A percentile compares a stretch with the other conserved stretches of the same genome.
phyloP scores from a whole-genome alignment of 306 rosid genomes.

The Trifolium fragiferum region DNA sequence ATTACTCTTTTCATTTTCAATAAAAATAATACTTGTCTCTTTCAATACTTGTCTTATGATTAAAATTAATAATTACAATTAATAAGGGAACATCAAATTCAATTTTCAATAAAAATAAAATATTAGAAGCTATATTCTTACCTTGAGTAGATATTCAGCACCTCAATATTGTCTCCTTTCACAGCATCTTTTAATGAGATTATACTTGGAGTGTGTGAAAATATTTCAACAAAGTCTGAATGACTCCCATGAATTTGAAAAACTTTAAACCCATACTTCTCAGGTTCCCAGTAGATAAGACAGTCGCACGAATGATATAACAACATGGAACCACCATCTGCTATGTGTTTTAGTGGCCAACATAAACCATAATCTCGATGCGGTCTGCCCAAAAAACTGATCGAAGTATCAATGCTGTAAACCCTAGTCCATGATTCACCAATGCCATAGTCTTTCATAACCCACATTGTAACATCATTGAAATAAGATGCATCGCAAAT shows the following conservation, averaged over 20 bases:
- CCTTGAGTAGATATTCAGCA: constrained; percentile 2
- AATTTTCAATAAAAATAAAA: background rate
- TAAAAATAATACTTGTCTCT: background rate
- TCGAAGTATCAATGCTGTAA: background rate
- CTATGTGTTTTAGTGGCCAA: background rate
- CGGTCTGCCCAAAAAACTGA: rapidly evolving
- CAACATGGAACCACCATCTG: background rate
- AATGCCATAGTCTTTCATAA: constrained; percentile 28
- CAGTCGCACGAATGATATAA: background rate
- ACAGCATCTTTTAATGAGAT: constrained; percentile 1
- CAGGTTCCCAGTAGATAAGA: background rate
- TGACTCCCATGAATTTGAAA: background rate
- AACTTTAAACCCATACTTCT: background rate
- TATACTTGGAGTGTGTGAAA: constrained; percentile 7
- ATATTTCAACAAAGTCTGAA: background rate
- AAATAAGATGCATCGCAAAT: background rate
- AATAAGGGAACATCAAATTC: background rate
- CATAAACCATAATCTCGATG: background rate
- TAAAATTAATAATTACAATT: background rate
- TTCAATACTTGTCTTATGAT: too few relatives aligned
- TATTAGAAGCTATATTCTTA: background rate
- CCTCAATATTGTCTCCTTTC: background rate
- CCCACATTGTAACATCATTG: background rate
- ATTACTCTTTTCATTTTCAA: too few relatives aligned
- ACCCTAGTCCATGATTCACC: constrained; percentile 31